Evolutionary conservation across 2,329 filamentous ascomycete species (phyloP).

Genomic region (Lecanosticta acicola): DNA sequence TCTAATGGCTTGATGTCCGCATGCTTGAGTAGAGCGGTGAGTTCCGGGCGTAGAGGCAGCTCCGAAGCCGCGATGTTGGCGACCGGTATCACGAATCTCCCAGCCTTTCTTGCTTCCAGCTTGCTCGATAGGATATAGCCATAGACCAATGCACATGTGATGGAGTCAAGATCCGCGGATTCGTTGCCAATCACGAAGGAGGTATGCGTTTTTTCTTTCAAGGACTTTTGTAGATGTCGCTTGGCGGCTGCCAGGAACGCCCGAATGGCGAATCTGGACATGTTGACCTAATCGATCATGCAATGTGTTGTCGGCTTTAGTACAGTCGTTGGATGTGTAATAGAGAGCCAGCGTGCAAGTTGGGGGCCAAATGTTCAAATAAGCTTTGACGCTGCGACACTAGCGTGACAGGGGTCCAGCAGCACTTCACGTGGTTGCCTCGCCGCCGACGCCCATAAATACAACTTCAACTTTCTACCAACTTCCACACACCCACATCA

Average conservation of each 20-base stretch:
- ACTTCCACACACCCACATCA: neutral
- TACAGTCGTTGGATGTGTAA: too few species aligned
- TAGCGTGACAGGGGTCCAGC: neutral
- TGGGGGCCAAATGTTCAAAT: too few species aligned
- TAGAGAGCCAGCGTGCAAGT: too few species aligned
- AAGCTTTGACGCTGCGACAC: too few species aligned
- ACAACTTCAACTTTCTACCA: too few species aligned
- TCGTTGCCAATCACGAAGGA: constrained; percentile 52
- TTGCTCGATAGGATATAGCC: constrained; percentile 66
- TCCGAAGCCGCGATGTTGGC: constrained; percentile 65
- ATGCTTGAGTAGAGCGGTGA: constrained; percentile 57
- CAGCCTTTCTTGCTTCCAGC: constrained; percentile 41
- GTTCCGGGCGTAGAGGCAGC: constrained; percentile 66
- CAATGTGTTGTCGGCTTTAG: too few species aligned
- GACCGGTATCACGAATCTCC: constrained; percentile 62
- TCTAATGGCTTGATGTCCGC: constrained; percentile 56
- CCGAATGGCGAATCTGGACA: constrained; percentile 43
- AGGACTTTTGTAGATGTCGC: constrained; percentile 36
- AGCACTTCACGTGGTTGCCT: neutral
- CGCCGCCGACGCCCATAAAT: too few species aligned
- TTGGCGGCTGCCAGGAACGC: constrained; percentile 45
- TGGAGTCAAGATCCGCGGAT: constrained; percentile 70
- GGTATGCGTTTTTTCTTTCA: constrained; percentile 37
- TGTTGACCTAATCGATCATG: too few species aligned
- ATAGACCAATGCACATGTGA: constrained; percentile 67